These are phyloP conservation scores for Puccinia hordei DNA, from an alignment of 1,284 basidiomycete species.

Conservation along the genomic window DNA sequence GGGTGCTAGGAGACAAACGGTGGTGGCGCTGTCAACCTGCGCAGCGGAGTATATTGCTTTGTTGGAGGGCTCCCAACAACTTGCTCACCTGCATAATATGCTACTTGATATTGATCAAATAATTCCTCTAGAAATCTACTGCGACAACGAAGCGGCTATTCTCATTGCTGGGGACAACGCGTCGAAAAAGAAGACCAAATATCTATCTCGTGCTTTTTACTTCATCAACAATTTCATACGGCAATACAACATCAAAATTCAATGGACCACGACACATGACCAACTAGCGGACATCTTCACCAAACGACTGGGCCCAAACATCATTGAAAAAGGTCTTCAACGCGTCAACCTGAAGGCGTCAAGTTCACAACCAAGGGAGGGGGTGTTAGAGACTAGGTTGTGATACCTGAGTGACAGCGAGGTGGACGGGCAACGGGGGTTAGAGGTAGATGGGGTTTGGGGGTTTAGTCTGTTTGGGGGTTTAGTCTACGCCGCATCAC, in stretches of 20 bases:
- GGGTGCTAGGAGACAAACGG: conserved; percentile 14
- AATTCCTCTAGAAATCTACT: not conserved
- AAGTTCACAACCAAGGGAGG: not conserved
- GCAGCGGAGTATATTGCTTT: conserved; percentile 16
- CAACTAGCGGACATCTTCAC: conserved; percentile 21
- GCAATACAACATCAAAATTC: conserved; percentile 10
- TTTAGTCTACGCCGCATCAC: too few species aligned
- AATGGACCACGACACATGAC: conserved; percentile 4
- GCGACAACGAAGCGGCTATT: conserved; percentile 29
- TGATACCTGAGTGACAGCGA: too few species aligned
- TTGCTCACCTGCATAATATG: too few species aligned
- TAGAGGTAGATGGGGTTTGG: too few species aligned
- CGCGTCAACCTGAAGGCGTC: not conserved
- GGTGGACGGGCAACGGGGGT: too few species aligned
- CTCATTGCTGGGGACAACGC: conserved; percentile 5
- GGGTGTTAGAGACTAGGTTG: too few species aligned
- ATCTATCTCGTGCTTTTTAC: not conserved
- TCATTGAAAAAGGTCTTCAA: not conserved
- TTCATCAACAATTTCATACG: conserved; percentile 19
- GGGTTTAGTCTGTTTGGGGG: too few species aligned
- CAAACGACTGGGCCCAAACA: not conserved
- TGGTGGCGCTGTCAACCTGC: conserved; percentile 27
- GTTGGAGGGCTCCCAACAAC: not conserved
- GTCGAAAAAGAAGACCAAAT: conserved; percentile 14
- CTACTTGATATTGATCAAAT: not conserved